Evolutionary conservation across 1,284 basidiomycete genomes (phyloP).

Genomic region (Sphaerobolus stellatus): DNA sequence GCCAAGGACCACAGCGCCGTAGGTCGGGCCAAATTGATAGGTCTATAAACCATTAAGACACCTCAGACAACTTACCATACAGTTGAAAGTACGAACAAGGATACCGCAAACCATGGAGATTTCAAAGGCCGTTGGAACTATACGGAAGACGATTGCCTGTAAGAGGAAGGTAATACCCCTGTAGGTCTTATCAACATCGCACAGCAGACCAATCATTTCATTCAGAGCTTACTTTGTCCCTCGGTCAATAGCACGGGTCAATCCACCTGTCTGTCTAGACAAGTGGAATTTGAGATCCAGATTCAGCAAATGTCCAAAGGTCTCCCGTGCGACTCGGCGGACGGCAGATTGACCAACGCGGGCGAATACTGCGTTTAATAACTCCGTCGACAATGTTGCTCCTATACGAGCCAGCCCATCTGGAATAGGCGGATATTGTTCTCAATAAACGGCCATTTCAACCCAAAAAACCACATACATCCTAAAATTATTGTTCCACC

Average conservation of each 20-base stretch:
- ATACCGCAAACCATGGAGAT: conserved; percentile 98
- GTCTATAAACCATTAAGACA: conserved; percentile 48
- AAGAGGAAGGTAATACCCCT: conserved; percentile 97
- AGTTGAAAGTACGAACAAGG: conserved; percentile 52
- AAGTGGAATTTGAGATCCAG: conserved; percentile 94
- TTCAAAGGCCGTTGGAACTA: conserved; percentile 93
- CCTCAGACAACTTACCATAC: neutral
- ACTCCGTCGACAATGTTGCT: conserved; percentile 86
- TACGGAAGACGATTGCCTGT: conserved; percentile 92
- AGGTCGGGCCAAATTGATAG: conserved; percentile 97
- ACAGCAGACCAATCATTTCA: conserved; percentile 3
- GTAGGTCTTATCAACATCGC: conserved; percentile 10
- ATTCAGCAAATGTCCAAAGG: conserved; percentile 89
- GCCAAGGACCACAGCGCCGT: conserved; percentile 84
- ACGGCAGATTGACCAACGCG: conserved; percentile 94
- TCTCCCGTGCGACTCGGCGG: conserved; percentile 89
- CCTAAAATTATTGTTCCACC: conserved; percentile 88
- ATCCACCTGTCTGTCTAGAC: conserved; percentile 90
- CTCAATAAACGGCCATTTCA: neutral
- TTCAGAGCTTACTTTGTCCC: conserved; percentile 80
- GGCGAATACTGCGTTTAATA: conserved; percentile 95
- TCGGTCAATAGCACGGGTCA: conserved; percentile 94
- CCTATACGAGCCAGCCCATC: conserved; percentile 91
- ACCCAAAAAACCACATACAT: conserved; percentile 56
- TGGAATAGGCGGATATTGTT: conserved; percentile 32